Conservation (phyloP, 73 alveolate genomes). For the Symbiodinium pilosum region DNA sequence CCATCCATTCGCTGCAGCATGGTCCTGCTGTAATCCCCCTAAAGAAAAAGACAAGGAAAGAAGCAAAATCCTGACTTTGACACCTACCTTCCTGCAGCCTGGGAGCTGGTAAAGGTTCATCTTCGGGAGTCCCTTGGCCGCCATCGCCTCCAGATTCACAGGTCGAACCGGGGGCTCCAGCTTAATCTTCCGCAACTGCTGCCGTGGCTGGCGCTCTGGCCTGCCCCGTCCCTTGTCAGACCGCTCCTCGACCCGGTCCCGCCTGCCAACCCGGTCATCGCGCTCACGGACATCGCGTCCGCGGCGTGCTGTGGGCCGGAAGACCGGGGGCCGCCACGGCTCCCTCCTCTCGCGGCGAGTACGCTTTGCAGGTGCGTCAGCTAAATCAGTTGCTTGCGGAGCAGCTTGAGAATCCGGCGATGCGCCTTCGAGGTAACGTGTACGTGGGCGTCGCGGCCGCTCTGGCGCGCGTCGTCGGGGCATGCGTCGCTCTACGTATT, state of each 20-base stretch:
- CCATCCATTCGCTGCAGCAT: no score
- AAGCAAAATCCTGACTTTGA: no score
- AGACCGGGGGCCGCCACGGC: constrained; percentile 74
- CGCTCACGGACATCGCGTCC: not conserved
- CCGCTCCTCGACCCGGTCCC: not conserved
- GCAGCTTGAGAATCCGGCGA: not conserved
- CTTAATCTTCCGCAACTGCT: not conserved
- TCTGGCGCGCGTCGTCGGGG: constrained; percentile 20
- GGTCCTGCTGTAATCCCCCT: no score
- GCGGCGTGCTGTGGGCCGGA: not conserved
- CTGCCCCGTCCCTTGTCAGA: not conserved
- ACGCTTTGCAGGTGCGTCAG: not conserved
- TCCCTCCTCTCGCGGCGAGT: constrained; percentile 24
- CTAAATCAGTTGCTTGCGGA: not conserved
- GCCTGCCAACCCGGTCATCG: no score
- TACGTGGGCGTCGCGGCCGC: not conserved
- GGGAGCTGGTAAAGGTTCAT: constrained; percentile 37
- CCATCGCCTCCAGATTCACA: constrained; percentile 52
- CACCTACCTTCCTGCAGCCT: not conserved
- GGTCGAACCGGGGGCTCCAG: constrained; percentile 60
- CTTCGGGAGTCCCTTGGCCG: constrained; percentile 47
- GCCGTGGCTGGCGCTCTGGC: not conserved
- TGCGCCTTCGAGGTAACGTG: not conserved
- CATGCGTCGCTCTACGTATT: not conserved
- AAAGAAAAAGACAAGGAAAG: not conserved